These are phyloP conservation scores for Phytophthora sp. DNA, from an alignment of 352 stramenopile species.

Conservation along the genomic window DNA sequence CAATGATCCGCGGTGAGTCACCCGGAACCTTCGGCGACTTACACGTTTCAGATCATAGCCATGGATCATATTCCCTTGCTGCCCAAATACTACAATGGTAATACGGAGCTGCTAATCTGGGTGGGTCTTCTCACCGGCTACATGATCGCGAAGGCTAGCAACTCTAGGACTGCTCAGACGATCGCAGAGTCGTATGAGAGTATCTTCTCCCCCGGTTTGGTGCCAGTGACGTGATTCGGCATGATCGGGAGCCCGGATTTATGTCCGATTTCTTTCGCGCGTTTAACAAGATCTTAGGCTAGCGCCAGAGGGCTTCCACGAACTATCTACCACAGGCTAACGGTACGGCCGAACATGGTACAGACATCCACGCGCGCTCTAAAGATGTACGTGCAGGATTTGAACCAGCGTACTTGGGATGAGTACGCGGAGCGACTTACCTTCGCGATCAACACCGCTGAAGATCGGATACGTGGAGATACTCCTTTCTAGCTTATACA, in stretches of 20 bases:
- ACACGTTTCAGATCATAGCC: constrained; percentile 33
- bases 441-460: constrained; percentile 32
- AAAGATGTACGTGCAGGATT: constrained; percentile 32
- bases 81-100: constrained; percentile 28
- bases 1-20: constrained; percentile 1
- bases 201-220: constrained; percentile 27
- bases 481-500: constrained; percentile 5
- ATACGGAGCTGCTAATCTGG: constrained; percentile 32
- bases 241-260: constrained; percentile 34
- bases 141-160: constrained; percentile 24
- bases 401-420: constrained; percentile 28
- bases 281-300: constrained; percentile 23
- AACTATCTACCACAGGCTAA: constrained; percentile 32
- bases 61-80: constrained; percentile 43
- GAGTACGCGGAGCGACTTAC: constrained; percentile 32
- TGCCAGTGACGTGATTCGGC: constrained; percentile 26
- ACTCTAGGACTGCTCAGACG: too few relatives aligned
- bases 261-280: constrained; percentile 35
- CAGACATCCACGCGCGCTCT: constrained; percentile 19
- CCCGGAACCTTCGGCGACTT: constrained; percentile 13
- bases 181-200: constrained; percentile 35
- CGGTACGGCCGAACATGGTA: constrained; percentile 27
- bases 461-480: constrained; percentile 11
- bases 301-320: constrained; percentile 15
- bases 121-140: background rate